A percentile compares a stretch with the other conserved stretches of the same genome.
Conservation (phyloP, 2,329 filamentous ascomycete genomes). For the Monilinia aucupariae region DNA sequence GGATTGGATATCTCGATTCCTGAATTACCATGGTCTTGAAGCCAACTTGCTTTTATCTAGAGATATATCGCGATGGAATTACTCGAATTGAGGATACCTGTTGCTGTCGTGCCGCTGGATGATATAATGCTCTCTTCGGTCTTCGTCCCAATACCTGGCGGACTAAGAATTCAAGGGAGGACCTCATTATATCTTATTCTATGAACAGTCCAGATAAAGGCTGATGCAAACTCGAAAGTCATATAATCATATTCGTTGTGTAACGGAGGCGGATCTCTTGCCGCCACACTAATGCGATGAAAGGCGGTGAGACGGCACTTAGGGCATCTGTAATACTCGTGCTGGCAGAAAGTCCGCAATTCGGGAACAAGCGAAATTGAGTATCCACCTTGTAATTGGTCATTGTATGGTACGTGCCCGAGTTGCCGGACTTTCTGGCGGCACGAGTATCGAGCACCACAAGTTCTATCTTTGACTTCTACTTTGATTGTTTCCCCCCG, state of each 20-base stretch:
- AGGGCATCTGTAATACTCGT: no score
- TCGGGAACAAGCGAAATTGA: no score
- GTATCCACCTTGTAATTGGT: no score
- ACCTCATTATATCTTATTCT: neutral
- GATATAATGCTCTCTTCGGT: neutral
- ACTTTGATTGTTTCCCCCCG: neutral
- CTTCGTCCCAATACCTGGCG: neutral
- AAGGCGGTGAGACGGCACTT: no score
- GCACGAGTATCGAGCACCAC: no score
- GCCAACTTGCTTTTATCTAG: neutral
- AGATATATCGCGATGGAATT: neutral
- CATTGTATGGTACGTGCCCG: no score
- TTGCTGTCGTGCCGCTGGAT: neutral
- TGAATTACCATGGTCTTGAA: neutral
- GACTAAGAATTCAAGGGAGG: neutral
- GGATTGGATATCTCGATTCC: constrained; percentile 25
- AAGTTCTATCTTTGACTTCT: neutral
- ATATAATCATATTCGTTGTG: no score
- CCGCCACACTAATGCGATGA: no score
- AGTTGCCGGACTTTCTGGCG: no score
- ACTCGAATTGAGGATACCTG: neutral
- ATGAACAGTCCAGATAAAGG: neutral
- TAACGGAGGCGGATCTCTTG: no score
- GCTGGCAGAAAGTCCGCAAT: no score
- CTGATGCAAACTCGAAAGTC: no score